These are phyloP conservation scores for Colletotrichum sp. DNA, from an alignment of 2,329 filamentous ascomycete species.

Conservation along the genomic window DNA sequence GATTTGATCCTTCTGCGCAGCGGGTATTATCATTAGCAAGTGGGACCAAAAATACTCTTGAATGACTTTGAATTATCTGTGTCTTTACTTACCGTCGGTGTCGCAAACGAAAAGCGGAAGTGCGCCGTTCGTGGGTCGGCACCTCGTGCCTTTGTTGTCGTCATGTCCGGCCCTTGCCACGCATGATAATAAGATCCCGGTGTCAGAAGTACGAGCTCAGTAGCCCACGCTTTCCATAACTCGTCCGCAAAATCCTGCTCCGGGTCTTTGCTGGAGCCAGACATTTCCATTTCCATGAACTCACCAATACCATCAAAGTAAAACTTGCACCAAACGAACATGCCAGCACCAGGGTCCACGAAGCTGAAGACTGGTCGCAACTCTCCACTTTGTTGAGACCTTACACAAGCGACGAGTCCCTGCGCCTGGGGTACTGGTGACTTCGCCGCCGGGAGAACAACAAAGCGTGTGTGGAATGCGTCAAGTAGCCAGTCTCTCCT, in stretches of 20 bases:
- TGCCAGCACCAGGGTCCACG: slow-evolving; percentile 31
- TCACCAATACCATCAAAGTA: slow-evolving; percentile 24
- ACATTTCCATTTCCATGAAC: slow-evolving; percentile 18
- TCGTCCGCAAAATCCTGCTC: not conserved
- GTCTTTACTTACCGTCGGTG: slow-evolving; percentile 27
- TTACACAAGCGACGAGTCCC: not conserved
- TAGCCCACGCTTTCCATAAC: slow-evolving; percentile 23
- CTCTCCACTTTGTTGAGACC: not conserved
- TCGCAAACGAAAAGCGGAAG: slow-evolving; percentile 33
- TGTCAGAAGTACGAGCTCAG: slow-evolving; percentile 29
- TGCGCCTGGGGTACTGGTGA: not conserved
- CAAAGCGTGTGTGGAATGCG: slow-evolving; percentile 44
- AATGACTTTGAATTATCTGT: not conserved
- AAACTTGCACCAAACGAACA: slow-evolving; percentile 37
- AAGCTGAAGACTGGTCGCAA: slow-evolving; percentile 32
- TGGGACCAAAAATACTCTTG: too few relatives aligned
- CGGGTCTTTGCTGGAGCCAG: not conserved
- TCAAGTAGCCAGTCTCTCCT: slow-evolving; percentile 68
- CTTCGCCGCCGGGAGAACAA: not conserved
- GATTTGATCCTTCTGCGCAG: not conserved
- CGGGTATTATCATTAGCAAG: not conserved
- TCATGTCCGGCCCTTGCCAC: slow-evolving; percentile 31
- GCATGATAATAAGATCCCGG: slow-evolving; percentile 36
- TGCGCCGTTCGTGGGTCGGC: slow-evolving; percentile 26
- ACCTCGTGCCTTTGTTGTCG: slow-evolving; percentile 26